Percentiles rank a stretch among this genome's conserved stretches.
Evolutionary conservation across 345 rosid genomes (phyloP).

Genomic region (Corymbia maculata): DNA sequence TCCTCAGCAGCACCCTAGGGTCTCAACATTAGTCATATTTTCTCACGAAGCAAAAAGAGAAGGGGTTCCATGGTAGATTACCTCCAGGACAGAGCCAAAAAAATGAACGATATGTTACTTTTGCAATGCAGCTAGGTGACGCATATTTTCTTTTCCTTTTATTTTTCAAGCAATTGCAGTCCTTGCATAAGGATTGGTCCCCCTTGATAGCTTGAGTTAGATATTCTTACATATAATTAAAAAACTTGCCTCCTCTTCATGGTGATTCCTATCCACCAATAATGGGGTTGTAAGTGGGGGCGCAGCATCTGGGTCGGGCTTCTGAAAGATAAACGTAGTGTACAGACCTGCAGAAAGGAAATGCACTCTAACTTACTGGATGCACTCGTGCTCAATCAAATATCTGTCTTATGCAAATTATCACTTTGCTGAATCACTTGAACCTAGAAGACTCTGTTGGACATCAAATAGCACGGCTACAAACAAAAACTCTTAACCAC

Average conservation of each 20-base stretch:
- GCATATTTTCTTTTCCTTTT: not conserved
- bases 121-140: not conserved
- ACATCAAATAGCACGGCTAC: not conserved
- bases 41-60: not conserved
- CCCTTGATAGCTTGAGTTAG: not conserved
- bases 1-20: not conserved
- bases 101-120: not conserved
- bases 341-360: slow-evolving; percentile 54
- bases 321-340: slow-evolving; percentile 79
- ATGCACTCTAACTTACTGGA: not conserved
- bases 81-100: not conserved
- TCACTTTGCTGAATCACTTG: not conserved
- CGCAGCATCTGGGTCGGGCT: slow-evolving; percentile 86
- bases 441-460: not conserved
- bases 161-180: not conserved
- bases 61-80: not conserved
- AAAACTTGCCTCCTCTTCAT: slow-evolving; percentile 66
- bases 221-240: not conserved
- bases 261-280: slow-evolving; percentile 33
- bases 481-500: not conserved
- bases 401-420: not conserved
- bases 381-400: not conserved
- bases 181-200: not conserved
- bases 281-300: slow-evolving; percentile 79
- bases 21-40: not conserved